Conservation (phyloP, 2,329 filamentous ascomycete species). For the Thielaviopsis musarum region DNA sequence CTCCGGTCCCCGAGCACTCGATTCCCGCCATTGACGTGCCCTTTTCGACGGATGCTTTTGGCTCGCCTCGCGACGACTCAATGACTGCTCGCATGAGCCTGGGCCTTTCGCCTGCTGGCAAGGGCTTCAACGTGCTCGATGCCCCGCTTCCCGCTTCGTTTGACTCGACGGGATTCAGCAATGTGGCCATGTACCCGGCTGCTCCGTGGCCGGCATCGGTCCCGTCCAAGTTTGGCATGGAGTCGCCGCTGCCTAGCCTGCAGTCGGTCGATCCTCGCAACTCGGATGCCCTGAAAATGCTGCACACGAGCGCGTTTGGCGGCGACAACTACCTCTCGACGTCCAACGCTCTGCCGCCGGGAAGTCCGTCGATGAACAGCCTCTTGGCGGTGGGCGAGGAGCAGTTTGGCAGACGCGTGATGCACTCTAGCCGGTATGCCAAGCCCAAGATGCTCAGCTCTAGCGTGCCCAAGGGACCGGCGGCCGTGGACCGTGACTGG, state of each 20-base stretch:
- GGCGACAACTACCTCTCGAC: constrained; percentile 37
- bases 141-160: constrained; percentile 87
- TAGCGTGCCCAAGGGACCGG: constrained; percentile 45
- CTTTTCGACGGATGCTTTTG: constrained; percentile 47
- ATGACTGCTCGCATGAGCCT: constrained; percentile 29
- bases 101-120: constrained; percentile 60
- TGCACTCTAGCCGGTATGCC: constrained; percentile 51
- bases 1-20: constrained; percentile 31
- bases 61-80: constrained; percentile 63
- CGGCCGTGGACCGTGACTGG: constrained; percentile 46
- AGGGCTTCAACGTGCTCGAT: constrained; percentile 74
- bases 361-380: constrained; percentile 31
- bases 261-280: constrained; percentile 42
- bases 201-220: constrained; percentile 86
- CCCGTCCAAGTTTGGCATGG: constrained; percentile 77
- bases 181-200: constrained; percentile 60
- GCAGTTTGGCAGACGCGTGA: constrained; percentile 51
- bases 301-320: constrained; percentile 52
- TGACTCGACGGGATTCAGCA: constrained; percentile 87
- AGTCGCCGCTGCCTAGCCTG: constrained; percentile 65
- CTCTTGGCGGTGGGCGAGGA: constrained; percentile 29
- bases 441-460: constrained; percentile 53
- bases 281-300: constrained; percentile 45
- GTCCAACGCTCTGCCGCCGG: constrained; percentile 23
- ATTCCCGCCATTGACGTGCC: constrained; percentile 43